Conservation (phyloP, 345 rosid species). For the Kernera saxatilis region DNA sequence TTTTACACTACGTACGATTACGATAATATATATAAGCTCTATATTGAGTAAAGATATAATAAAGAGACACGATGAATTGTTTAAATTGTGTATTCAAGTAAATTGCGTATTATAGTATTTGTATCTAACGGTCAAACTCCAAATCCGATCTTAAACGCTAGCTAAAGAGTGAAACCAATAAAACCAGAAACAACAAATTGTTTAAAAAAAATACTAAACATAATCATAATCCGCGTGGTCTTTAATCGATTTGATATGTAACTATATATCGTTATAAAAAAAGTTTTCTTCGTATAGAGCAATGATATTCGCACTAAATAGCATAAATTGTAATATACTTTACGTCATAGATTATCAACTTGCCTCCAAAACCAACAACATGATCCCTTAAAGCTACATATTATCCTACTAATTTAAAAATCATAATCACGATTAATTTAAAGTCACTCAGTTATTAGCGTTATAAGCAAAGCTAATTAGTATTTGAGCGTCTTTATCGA, state of each 20-base stretch:
- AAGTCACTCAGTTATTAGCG: slow-evolving; percentile 21
- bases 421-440: neutral
- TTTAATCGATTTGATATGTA: neutral
- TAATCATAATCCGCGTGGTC: neutral
- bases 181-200: neutral
- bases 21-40: neutral
- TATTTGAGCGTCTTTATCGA: slow-evolving; percentile 18
- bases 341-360: slow-evolving; percentile 15
- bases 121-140: neutral
- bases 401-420: neutral
- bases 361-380: slow-evolving; percentile 30
- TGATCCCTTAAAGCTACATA: slow-evolving; percentile 16
- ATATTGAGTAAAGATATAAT: neutral
- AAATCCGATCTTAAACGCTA: neutral
- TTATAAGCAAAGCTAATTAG: slow-evolving; percentile 19
- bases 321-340: neutral
- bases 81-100: neutral
- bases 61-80: neutral
- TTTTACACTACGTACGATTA: neutral
- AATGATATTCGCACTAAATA: neutral
- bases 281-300: neutral
- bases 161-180: neutral
- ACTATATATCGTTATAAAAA: neutral
- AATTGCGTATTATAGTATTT: neutral
- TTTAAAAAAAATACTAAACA: neutral